Percentiles rank a stretch among this genome's conserved stretches.
Conservation (phyloP, 768 basidiomycete species). For the Amanita thiersii region DNA sequence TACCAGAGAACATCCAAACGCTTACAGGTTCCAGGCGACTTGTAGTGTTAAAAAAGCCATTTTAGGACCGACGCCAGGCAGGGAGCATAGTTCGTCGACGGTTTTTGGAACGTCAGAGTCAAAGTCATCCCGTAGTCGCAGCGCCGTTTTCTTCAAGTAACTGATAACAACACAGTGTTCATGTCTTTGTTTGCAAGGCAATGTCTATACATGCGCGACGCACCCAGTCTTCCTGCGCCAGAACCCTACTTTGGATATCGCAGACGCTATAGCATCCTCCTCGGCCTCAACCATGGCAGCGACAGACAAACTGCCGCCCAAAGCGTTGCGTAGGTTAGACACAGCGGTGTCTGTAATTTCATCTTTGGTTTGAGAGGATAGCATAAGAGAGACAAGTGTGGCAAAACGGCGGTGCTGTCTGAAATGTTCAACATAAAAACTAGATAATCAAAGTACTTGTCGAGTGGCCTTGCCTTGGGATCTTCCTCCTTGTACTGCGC, state of each 20-base stretch:
- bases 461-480: conserved; percentile 44
- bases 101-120: conserved; percentile 84
- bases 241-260: conserved; percentile 88
- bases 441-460: neutral
- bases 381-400: conserved; percentile 88
- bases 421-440: neutral
- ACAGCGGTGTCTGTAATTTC: conserved; percentile 81
- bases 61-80: conserved; percentile 93
- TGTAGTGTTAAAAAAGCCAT: conserved; percentile 89
- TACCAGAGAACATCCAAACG: neutral
- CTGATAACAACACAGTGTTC: conserved; percentile 24
- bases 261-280: conserved; percentile 53
- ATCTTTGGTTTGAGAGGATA: conserved; percentile 94
- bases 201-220: conserved; percentile 15
- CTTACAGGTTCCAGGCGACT: conserved; percentile 77
- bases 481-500: conserved; percentile 57
- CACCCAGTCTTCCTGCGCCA: conserved; percentile 85
- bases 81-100: conserved; percentile 76
- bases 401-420: conserved; percentile 71
- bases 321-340: conserved; percentile 53
- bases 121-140: conserved; percentile 61
- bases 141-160: conserved; percentile 69
- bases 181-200: neutral
- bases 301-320: conserved; percentile 78
- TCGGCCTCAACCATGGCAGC: conserved; percentile 61